phyloP scores from a whole-genome alignment of 2,329 filamentous ascomycete genomes.

The Teratosphaeria viscida region DNA sequence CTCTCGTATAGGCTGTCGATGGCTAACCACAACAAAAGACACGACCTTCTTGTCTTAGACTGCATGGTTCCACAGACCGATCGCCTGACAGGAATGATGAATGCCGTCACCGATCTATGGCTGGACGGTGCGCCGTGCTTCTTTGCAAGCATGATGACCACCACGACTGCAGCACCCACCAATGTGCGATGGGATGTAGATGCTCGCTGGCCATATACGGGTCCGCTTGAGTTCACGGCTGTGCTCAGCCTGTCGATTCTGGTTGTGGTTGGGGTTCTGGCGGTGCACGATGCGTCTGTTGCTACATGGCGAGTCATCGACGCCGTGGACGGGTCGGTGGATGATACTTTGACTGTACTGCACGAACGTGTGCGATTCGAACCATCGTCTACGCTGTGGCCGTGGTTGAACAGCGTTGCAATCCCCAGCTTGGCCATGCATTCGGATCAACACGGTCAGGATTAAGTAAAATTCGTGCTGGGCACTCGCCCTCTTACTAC shows the following conservation, averaged over 20 bases:
- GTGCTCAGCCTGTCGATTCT: constrained; percentile 36
- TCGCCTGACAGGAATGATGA: not conserved
- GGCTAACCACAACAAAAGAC: too few relatives aligned
- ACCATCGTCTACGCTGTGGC: too few relatives aligned
- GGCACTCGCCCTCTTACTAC: not conserved
- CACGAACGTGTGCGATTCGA: too few relatives aligned
- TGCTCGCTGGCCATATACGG: constrained; percentile 25
- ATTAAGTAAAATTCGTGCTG: too few relatives aligned
- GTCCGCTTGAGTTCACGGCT: constrained; percentile 34
- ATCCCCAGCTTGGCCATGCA: too few relatives aligned
- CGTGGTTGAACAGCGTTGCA: too few relatives aligned
- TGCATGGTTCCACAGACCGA: not conserved
- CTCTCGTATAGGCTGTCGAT: too few relatives aligned
- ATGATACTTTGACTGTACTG: not conserved
- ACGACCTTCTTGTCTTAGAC: too few relatives aligned
- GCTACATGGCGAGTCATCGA: constrained; percentile 37
- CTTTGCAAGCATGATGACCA: not conserved
- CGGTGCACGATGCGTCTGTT: constrained; percentile 30
- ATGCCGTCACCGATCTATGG: not conserved
- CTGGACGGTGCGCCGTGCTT: not conserved
- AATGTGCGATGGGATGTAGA: not conserved
- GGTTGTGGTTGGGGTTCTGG: constrained; percentile 41
- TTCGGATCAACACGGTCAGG: too few relatives aligned
- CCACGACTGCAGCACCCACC: not conserved
- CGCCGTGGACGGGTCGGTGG: constrained; percentile 21